Percentiles rank a stretch among this genome's conserved stretches.
phyloP scores from a whole-genome alignment of 2,329 filamentous ascomycete genomes.

The Ascochyta lentis region DNA sequence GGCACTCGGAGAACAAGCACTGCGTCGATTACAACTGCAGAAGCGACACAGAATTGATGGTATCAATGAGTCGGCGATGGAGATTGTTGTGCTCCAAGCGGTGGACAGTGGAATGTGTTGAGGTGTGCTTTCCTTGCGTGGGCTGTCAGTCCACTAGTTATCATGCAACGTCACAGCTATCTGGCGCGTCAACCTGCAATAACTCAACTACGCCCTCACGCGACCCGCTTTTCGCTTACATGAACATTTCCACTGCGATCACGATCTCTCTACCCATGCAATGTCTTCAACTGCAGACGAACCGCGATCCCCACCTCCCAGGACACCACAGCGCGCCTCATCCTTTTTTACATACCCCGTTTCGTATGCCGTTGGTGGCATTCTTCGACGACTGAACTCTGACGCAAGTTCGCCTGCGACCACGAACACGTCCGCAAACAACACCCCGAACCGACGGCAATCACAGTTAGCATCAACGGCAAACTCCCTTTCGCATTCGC shows the following conservation, averaged over 20 bases:
- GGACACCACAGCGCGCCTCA: slow-evolving; percentile 37
- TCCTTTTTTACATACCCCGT: slow-evolving; percentile 59
- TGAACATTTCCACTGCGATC: slow-evolving; percentile 15
- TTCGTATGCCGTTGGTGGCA: slow-evolving; percentile 55
- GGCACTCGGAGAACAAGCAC: slow-evolving; percentile 21
- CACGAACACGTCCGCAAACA: slow-evolving; percentile 11
- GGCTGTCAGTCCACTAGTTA: slow-evolving; percentile 34
- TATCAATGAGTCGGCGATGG: neutral
- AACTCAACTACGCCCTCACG: slow-evolving; percentile 25
- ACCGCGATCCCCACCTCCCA: slow-evolving; percentile 21
- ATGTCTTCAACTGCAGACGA: slow-evolving; percentile 40
- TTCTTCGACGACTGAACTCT: slow-evolving; percentile 55
- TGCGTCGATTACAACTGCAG: neutral
- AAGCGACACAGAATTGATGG: neutral
- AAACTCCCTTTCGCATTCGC: slow-evolving; percentile 37
- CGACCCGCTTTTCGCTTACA: slow-evolving; percentile 35
- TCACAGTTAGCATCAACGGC: slow-evolving; percentile 33
- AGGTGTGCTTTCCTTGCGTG: slow-evolving; percentile 8
- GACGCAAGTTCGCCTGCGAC: slow-evolving; percentile 44
- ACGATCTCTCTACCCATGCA: slow-evolving; percentile 5
- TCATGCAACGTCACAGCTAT: slow-evolving; percentile 35
- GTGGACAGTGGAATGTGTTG: slow-evolving; percentile 14
- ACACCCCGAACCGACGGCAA: slow-evolving; percentile 14
- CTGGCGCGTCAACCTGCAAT: slow-evolving; percentile 19
- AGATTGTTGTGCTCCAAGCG: slow-evolving; percentile 3